Evolutionary conservation across 2,329 filamentous ascomycete genomes (phyloP).

Genomic region (Cercospora canescens): DNA sequence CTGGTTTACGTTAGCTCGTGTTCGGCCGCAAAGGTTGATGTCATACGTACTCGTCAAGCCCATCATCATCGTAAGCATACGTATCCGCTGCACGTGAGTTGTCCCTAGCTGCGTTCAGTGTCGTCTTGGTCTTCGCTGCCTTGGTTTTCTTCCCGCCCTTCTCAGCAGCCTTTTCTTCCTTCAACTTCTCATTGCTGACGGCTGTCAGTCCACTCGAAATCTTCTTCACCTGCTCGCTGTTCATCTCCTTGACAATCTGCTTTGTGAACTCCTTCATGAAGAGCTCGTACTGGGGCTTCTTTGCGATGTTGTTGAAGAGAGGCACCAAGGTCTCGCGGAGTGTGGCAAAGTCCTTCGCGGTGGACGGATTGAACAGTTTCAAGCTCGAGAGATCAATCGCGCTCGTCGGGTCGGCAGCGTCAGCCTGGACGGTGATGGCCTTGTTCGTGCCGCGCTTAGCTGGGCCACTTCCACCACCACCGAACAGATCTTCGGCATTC

Average conservation of each 20-base stretch:
- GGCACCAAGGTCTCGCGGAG: constrained; percentile 78
- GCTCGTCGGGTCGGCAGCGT: constrained; percentile 66
- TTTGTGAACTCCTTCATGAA: constrained; percentile 92
- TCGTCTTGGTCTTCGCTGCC: constrained; percentile 92
- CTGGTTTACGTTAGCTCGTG: constrained; percentile 4
- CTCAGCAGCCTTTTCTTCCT: constrained; percentile 92
- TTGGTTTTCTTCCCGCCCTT: constrained; percentile 97
- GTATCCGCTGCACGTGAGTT: constrained; percentile 63
- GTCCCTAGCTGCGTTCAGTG: constrained; percentile 67
- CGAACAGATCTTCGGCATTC: constrained; percentile 90
- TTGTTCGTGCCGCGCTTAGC: constrained; percentile 70
- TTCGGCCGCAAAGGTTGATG: neutral
- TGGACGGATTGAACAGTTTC: constrained; percentile 83
- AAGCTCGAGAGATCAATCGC: constrained; percentile 79
- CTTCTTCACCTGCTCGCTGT: constrained; percentile 96
- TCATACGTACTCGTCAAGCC: constrained; percentile 75
- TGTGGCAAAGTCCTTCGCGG: constrained; percentile 80
- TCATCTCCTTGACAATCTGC: constrained; percentile 80
- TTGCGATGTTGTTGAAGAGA: constrained; percentile 70
- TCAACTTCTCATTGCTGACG: constrained; percentile 95
- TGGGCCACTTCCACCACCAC: constrained; percentile 67
- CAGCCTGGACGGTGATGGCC: constrained; percentile 67
- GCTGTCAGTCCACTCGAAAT: constrained; percentile 84
- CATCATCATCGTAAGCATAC: constrained; percentile 76
- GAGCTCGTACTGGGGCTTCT: constrained; percentile 86